Conservation (phyloP, 306 rosid species). For the Lupinus albus region DNA sequence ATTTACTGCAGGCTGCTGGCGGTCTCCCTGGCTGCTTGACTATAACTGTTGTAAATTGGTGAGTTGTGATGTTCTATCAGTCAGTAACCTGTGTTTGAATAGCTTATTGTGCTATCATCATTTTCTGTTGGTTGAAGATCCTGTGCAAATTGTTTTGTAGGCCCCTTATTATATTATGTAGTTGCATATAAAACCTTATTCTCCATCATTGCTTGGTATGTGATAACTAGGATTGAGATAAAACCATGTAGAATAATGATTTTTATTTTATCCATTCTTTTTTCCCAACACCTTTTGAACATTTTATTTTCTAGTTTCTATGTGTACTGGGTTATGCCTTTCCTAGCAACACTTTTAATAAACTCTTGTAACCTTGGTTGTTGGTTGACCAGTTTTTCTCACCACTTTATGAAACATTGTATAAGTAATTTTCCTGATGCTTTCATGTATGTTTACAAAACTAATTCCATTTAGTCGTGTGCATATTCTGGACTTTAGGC, state of each 20-base stretch:
- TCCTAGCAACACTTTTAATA: neutral
- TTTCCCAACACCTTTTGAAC: conserved; percentile 1
- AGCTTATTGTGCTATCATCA: conserved; percentile 20
- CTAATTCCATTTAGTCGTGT: conserved; percentile 2
- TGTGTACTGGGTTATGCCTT: too few relatives aligned
- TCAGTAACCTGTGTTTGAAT: conserved; percentile 30
- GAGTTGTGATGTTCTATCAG: conserved; percentile 50
- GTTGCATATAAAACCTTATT: conserved; percentile 14
- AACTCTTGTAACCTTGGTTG: neutral
- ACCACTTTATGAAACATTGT: conserved; percentile 7
- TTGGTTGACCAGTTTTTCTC: conserved; percentile 8
- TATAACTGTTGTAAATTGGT: conserved; percentile 83
- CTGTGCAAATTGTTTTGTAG: conserved; percentile 9
- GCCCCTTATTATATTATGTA: conserved; percentile 19
- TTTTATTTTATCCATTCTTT: too few relatives aligned
- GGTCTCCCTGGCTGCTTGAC: conserved; percentile 78
- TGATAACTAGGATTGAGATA: conserved; percentile 7
- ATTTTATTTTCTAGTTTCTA: neutral
- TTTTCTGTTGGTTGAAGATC: conserved; percentile 28
- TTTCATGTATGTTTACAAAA: neutral
- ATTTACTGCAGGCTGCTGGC: conserved; percentile 69
- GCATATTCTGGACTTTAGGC: conserved; percentile 19
- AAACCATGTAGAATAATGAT: neutral
- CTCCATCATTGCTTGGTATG: neutral
- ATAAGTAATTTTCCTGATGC: conserved; percentile 16